Base-by-base conservation (phyloP, 306 rosid genomes). In the Biancaea sappan region DNA sequence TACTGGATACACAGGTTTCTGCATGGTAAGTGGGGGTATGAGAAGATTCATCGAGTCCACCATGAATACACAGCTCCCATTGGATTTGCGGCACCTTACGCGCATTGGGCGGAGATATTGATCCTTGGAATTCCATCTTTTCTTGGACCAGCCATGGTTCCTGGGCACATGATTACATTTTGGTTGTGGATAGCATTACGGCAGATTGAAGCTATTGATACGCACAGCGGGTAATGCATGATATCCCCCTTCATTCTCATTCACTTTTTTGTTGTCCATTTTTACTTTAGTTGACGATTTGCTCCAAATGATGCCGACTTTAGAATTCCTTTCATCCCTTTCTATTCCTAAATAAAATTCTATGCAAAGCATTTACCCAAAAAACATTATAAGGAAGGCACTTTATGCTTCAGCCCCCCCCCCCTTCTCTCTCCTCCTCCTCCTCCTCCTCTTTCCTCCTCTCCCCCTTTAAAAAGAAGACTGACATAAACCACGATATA, bases 101-200 rank as follows among this genome's bases (percentile, higher is more conserved):
- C 97, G 0, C 97, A 93, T 77, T 93, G 97, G 98, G 91, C 92
- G 1, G 97, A 93, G 85, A n/a, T 89, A 63, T 69, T 91, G 79
- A 82, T 87, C 38, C 82, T 93, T 16, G 97, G 98, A 12, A 66
- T 88, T 73, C 96, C 98, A 8, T 77, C 97, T 41, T 89, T 93
- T 75, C 84, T 91, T 2, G 97, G 96, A 40, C 98, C 98, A 5
- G 92, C 89, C 5, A 67, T 93, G 22, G 87, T 76, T 70, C 98
- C 98, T 60, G 93, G 98, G 1, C 98, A 93, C 80, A 86, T 89
- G 76, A 62, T 81, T 71, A 91, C 96, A 6, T 91, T 86, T 82
- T 91, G 98, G 98, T 41, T 87, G 26, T 93, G 97, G 98, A 86
- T 93, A 47, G 81, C 90, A 59, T 72, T 93, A 70, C 77, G 97